Evolutionary conservation across 495 filamentous ascomycete species (phyloP).

Genomic region (Gamarada debralockiae): DNA sequence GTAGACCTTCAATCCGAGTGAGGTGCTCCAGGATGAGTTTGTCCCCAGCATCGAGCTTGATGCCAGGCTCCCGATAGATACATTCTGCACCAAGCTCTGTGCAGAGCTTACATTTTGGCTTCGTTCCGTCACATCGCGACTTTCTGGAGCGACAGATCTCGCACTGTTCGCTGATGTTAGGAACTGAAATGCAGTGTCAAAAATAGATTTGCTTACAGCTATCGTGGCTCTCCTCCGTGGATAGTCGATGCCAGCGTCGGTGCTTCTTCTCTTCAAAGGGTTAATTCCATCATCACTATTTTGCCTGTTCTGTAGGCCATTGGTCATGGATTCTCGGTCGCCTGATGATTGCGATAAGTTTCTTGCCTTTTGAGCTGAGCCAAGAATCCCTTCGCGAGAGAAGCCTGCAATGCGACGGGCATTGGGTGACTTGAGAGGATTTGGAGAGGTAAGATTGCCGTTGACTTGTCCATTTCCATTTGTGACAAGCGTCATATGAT

Average conservation of each 20-base stretch:
- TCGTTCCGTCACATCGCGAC: constrained; percentile 77
- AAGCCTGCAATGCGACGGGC: constrained; percentile 43
- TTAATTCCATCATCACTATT: constrained; percentile 45
- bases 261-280: constrained; percentile 60
- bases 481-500: constrained; percentile 14
- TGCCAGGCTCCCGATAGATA: constrained; percentile 79
- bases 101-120: constrained; percentile 80
- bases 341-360: constrained; percentile 51
- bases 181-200: constrained; percentile 2
- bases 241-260: constrained; percentile 62
- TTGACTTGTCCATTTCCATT: constrained; percentile 16
- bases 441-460: constrained; percentile 19
- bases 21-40: constrained; percentile 79
- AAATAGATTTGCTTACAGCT: constrained; percentile 49
- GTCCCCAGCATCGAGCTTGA: constrained; percentile 83
- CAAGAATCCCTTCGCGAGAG: constrained; percentile 53
- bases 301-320: constrained; percentile 40
- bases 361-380: constrained; percentile 52
- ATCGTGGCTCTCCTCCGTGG: constrained; percentile 68
- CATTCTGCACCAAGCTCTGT: constrained; percentile 79
- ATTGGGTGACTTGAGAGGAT: constrained; percentile 46
- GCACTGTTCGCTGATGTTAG: constrained; percentile 47
- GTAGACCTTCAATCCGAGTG: constrained; percentile 68
- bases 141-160: constrained; percentile 83
- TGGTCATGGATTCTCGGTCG: constrained; percentile 25